Conservation (phyloP, 2,329 filamentous ascomycete genomes). For the Talaromyces funiculosus region DNA sequence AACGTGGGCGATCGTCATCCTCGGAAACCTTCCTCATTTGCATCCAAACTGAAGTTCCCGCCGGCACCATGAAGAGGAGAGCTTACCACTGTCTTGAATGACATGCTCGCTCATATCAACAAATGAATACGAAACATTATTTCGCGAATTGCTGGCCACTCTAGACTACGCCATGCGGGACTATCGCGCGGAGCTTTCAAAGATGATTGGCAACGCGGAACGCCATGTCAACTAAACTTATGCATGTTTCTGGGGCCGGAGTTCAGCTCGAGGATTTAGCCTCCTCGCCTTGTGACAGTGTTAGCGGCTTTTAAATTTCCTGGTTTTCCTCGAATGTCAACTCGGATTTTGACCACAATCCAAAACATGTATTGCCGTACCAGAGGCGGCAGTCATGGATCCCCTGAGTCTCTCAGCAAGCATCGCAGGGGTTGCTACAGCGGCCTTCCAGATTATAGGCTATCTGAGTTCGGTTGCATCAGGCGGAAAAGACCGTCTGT, state of each 20-base stretch:
- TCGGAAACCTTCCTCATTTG: neutral
- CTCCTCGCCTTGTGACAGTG: neutral
- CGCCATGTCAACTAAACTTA: neutral
- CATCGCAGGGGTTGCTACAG: neutral
- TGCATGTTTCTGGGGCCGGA: neutral
- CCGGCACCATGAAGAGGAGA: neutral
- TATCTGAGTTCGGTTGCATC: neutral
- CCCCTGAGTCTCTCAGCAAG: neutral
- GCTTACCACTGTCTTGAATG: neutral
- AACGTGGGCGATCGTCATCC: neutral
- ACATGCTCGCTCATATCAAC: neutral
- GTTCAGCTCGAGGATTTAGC: neutral
- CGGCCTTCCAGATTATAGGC: neutral
- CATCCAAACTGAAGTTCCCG: neutral
- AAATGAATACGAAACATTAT: neutral
- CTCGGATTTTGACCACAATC: neutral
- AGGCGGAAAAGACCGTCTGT: neutral
- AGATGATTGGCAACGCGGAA: slow-evolving; percentile 2
- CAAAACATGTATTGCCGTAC: neutral
- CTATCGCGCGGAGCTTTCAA: neutral
- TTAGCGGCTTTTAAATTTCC: neutral
- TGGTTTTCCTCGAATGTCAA: neutral
- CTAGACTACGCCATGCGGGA: neutral
- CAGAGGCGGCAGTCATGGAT: neutral
- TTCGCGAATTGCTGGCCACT: neutral